Evolutionary conservation across 228 moss, liverwort and hornwort genomes (phyloP).

Genomic region (Sphagnum fallax): DNA sequence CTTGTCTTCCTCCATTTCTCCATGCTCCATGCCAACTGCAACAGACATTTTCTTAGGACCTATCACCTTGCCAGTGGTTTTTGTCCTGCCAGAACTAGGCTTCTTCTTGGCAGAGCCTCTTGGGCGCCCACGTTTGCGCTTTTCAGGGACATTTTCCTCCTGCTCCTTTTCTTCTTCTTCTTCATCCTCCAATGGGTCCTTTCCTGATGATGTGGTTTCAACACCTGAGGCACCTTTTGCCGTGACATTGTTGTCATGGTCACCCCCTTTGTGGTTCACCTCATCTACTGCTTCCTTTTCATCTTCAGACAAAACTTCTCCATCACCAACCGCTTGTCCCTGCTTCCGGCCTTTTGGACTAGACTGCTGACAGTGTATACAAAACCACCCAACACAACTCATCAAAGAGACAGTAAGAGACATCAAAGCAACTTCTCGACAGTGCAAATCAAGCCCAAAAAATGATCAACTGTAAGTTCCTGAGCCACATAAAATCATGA

Average conservation of each 20-base stretch:
- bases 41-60: no score
- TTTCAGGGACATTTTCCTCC: conserved; percentile 6
- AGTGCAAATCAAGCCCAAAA: no score
- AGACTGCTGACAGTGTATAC: conserved; percentile 44
- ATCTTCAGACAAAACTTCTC: conserved; percentile 46
- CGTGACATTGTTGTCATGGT: conserved; percentile 8
- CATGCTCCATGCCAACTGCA: no score
- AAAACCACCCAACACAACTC: no score
- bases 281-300: conserved; percentile 28
- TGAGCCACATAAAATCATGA: no score
- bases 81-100: no score
- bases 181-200: conserved; percentile 13
- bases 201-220: background rate
- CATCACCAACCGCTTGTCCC: conserved; percentile 76
- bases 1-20: no score
- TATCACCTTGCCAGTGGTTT: no score
- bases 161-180: conserved; percentile 7
- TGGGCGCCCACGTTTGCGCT: conserved; percentile 31
- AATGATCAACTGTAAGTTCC: no score
- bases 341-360: conserved; percentile 83
- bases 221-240: conserved; percentile 5
- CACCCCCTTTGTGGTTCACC: conserved; percentile 20
- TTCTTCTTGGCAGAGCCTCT: background rate
- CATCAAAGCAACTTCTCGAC: no score
- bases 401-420: no score